Evolutionary conservation across 2,329 filamentous ascomycete species (phyloP).

Genomic region (Talaromyces sp.): DNA sequence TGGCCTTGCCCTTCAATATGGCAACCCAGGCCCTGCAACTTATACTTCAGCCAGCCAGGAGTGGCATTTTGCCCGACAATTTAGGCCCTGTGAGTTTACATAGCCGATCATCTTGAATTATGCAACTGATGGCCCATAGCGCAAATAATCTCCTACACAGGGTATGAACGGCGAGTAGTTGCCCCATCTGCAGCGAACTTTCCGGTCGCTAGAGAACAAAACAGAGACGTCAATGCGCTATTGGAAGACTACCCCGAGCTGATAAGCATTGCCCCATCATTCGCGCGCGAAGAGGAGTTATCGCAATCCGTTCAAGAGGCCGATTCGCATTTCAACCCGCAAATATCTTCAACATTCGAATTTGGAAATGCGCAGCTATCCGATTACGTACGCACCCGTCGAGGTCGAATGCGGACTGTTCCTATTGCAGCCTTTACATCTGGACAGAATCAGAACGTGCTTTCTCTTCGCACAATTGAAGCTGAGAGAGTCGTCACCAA

Average conservation of each 20-base stretch:
- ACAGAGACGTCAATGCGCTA: constrained; percentile 21
- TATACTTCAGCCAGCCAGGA: constrained; percentile 47
- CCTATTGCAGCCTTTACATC: constrained; percentile 37
- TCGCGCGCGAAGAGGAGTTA: constrained; percentile 28
- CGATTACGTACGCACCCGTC: constrained; percentile 25
- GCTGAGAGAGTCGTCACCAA: constrained; percentile 27
- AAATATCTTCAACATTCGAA: constrained; percentile 44
- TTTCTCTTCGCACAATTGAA: constrained; percentile 43
- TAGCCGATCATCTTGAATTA: neutral
- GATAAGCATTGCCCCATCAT: constrained; percentile 29
- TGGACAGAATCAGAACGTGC: constrained; percentile 46
- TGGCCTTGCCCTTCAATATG: constrained; percentile 53
- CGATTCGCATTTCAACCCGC: constrained; percentile 33
- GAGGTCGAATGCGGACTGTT: constrained; percentile 23
- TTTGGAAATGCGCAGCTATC: constrained; percentile 47
- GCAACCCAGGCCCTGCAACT: constrained; percentile 52
- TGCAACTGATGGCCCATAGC: constrained; percentile 9
- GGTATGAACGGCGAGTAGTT: constrained; percentile 28
- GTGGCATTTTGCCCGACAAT: constrained; percentile 49
- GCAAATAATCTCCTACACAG: constrained; percentile 28
- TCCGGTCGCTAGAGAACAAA: neutral
- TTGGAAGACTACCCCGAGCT: constrained; percentile 35
- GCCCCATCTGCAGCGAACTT: constrained; percentile 21
- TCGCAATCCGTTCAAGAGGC: constrained; percentile 32
- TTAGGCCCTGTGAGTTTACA: constrained; percentile 26